Evolutionary conservation across 2,329 filamentous ascomycete genomes (phyloP).

Genomic region (Penicillium sp.): DNA sequence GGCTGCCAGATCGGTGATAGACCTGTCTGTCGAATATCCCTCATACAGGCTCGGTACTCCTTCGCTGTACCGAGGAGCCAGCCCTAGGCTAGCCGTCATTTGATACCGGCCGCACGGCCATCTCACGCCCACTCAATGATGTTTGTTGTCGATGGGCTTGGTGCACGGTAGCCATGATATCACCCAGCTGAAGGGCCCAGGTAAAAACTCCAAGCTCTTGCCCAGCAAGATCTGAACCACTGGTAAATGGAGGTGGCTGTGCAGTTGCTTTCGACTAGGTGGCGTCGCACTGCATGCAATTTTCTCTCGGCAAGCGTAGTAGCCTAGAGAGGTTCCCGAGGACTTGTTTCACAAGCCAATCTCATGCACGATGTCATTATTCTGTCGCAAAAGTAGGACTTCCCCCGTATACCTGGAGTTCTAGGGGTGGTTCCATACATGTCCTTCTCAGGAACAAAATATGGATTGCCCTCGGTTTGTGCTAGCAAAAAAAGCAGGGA

Average conservation of each 20-base stretch:
- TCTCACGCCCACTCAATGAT: neutral
- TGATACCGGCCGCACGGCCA: neutral
- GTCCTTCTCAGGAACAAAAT: neutral
- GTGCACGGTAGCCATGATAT: constrained; percentile 1
- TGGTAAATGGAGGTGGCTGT: constrained; percentile 28
- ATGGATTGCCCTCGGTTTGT: too few relatives aligned
- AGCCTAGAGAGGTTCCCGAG: constrained; percentile 8
- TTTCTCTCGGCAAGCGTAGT: constrained; percentile 14
- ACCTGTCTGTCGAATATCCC: constrained; percentile 23
- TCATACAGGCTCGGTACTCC: constrained; percentile 12
- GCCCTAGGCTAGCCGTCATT: constrained; percentile 1
- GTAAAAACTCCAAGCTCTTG: neutral
- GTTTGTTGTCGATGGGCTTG: neutral
- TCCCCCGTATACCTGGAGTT: neutral
- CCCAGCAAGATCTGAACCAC: constrained; percentile 5
- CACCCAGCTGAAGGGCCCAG: neutral
- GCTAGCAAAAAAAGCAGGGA: too few relatives aligned
- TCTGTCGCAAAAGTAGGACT: neutral
- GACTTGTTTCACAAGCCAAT: constrained; percentile 9
- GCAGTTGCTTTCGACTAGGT: constrained; percentile 15
- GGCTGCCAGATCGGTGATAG: constrained; percentile 27
- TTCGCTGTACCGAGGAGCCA: constrained; percentile 1
- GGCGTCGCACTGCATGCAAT: constrained; percentile 16
- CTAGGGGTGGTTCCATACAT: too few relatives aligned
- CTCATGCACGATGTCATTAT: neutral